Percentiles rank a stretch among this genome's conserved stretches.
phyloP scores from a whole-genome alignment of 345 rosid genomes.

The Anacardium occidentale region DNA sequence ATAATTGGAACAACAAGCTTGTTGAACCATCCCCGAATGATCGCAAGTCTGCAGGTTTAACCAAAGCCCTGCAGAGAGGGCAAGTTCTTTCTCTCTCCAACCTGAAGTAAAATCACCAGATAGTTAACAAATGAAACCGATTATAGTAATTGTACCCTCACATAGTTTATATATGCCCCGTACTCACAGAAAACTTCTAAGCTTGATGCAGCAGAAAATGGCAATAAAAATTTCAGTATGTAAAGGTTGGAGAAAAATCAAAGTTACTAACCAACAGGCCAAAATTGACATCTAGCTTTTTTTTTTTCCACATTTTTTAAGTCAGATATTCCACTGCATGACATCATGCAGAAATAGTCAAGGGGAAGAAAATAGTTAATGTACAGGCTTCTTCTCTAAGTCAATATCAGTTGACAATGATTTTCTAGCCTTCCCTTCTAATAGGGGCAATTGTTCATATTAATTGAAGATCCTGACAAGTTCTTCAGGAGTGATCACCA shows the following conservation, averaged over 20 bases:
- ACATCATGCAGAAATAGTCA: no score
- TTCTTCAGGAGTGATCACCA: no score
- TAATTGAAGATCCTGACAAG: no score
- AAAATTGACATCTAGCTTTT: no score
- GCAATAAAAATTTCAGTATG: not conserved
- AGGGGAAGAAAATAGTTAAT: no score
- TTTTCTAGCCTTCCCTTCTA: no score
- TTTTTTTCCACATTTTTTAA: no score
- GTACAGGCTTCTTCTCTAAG: no score
- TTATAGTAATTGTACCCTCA: not conserved
- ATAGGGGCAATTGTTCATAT: no score
- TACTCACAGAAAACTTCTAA: not conserved
- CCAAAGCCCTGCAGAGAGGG: conserved; percentile 60
- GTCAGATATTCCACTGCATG: no score
- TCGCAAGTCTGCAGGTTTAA: conserved; percentile 44
- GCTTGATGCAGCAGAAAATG: not conserved
- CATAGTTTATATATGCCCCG: not conserved
- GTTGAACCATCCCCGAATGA: conserved; percentile 62
- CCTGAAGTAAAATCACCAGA: conserved; percentile 35
- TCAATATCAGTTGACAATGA: no score
- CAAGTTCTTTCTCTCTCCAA: conserved; percentile 70
- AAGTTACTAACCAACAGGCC: not conserved
- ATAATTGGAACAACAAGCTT: conserved; percentile 54
- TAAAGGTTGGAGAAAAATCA: not conserved
- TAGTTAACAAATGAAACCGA: not conserved